Conservation (phyloP, 2,329 filamentous ascomycete species). For the Aspergillus alliaceus region DNA sequence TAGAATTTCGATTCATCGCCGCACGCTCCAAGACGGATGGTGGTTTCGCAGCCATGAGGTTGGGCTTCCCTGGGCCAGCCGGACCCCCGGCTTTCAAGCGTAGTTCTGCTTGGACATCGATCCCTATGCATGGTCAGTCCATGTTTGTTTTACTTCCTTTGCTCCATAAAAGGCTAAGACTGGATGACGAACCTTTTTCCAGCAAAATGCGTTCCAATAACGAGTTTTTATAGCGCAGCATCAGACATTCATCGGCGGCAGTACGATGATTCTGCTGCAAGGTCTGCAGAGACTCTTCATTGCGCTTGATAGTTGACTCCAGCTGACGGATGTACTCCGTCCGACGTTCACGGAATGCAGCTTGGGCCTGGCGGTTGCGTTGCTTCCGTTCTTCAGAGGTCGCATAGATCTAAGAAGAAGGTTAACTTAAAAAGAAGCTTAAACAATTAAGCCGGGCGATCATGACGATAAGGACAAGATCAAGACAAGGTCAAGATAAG, state of each 20-base stretch:
- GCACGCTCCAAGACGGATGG: constrained; percentile 76
- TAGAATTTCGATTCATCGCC: constrained; percentile 74
- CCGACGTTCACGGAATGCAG: constrained; percentile 91
- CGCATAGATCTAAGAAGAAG: constrained; percentile 76
- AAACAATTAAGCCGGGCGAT: background rate
- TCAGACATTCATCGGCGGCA: constrained; percentile 93
- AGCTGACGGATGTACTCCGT: constrained; percentile 99
- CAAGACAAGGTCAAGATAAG: background rate
- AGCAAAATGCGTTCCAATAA: constrained; percentile 90
- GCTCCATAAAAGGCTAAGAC: background rate
- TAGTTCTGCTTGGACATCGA: constrained; percentile 95
- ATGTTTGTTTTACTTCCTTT: background rate
- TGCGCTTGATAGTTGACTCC: constrained; percentile 93
- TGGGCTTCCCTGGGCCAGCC: constrained; percentile 63
- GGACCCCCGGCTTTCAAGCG: constrained; percentile 89
- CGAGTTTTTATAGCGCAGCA: constrained; percentile 98
- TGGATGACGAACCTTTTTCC: constrained; percentile 71
- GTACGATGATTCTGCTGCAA: constrained; percentile 92
- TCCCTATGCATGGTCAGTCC: constrained; percentile 57
- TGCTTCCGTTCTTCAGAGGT: constrained; percentile 98
- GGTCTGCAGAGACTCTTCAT: constrained; percentile 90
- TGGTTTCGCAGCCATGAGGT: constrained; percentile 68
- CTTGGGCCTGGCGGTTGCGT: constrained; percentile 93
- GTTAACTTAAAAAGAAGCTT: constrained; percentile 17
- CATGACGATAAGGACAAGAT: background rate